These are phyloP conservation scores for Trichophyton benhamiae DNA, from an alignment of 2,329 filamentous ascomycete genomes.

Conservation along the genomic window DNA sequence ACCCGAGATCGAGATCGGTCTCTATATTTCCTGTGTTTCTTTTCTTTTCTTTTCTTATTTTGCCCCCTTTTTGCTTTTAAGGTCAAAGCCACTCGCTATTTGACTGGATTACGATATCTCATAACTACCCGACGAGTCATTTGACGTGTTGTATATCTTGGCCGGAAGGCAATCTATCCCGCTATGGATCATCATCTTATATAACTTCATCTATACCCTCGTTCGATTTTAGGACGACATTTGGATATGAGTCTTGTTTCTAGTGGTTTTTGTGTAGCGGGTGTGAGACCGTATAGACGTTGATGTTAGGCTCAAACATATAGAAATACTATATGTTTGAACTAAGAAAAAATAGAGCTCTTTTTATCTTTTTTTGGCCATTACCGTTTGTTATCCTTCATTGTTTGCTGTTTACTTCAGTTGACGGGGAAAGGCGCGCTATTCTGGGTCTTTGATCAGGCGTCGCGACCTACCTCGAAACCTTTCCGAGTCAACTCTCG, in stretches of 20 bases:
- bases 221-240: background rate
- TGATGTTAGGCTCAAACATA: background rate
- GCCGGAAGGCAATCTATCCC: background rate
- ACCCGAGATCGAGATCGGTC: background rate
- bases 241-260: background rate
- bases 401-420: background rate
- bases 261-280: background rate
- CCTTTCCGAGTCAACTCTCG: background rate
- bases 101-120: background rate
- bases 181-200: background rate
- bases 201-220: background rate
- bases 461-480: background rate
- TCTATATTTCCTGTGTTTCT: background rate
- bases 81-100: background rate
- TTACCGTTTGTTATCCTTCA: background rate
- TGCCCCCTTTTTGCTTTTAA: background rate
- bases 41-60: background rate
- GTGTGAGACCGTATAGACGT: background rate
- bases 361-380: background rate
- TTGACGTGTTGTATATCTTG: background rate
- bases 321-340: background rate
- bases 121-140: background rate
- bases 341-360: background rate
- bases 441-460: too few species aligned
- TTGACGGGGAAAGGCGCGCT: background rate